Evolutionary conservation across 2,329 filamentous ascomycete species (phyloP), one percentile per base, ranked within the genome.

Genomic region (Colletotrichum karsti): DNA sequence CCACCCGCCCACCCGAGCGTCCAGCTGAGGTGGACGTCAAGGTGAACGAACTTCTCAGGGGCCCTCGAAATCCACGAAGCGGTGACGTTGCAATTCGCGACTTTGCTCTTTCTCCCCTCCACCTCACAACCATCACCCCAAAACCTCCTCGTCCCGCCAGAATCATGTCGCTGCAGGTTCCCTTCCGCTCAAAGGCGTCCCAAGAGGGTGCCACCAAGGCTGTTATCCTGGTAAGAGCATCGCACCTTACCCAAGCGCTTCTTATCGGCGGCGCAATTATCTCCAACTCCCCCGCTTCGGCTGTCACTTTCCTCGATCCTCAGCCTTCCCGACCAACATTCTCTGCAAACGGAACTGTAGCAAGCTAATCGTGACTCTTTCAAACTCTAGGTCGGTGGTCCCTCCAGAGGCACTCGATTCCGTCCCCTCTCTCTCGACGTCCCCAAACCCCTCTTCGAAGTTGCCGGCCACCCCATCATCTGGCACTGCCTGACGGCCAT

Each of bases 361-460:
- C 30, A 41, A 67, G 72, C 78, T 80, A 73, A 81, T 15, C 33
- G 48, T 39, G n/a, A 73, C 72, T 51, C 70, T 69, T 56, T 61
- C 51, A 57, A 53, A 15, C 20, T 46, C 53, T 70, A 98, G 95
- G 95, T 98, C 77, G 95, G 95, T 73, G 95, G 96, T 69, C 95
- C 96, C 63, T 98, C 95, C 67, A 90, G 96, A 87, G 96, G 96
- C 79, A 99, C 96, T 70, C 90, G 96, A 73, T 98, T 98, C 84
- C 90, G 96, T 74, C 96, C 96, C 75, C 88, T 99, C 73, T 97
- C 94, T 63, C 92, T 98, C 76, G 96, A 99, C 83, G 87, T 98
- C 63, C 96, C 96, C 74, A 98, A 98, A 94, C 96, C 96, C 72
- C 93, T 99, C 74, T 98, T 99, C 85, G 95, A 98, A 81, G 94